Conservation (phyloP, 768 basidiomycete species). For the Ramaria rubella region DNA sequence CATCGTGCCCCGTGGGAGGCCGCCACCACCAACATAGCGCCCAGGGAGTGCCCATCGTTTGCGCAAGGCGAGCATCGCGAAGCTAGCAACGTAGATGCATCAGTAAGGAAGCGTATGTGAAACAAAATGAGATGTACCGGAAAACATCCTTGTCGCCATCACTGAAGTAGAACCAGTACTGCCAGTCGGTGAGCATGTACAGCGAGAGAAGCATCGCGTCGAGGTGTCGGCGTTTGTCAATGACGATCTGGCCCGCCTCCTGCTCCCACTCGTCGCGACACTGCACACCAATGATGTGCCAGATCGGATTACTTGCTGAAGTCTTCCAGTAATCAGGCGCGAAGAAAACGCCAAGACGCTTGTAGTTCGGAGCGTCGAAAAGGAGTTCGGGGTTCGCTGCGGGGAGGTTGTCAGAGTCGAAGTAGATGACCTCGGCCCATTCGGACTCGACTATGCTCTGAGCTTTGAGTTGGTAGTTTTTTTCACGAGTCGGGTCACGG, state of each 20-base stretch:
- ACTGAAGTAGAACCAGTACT: conserved; percentile 33
- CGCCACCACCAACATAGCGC: conserved; percentile 32
- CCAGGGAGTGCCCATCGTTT: conserved; percentile 41
- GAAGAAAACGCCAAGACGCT: conserved; percentile 27
- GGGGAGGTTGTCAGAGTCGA: conserved; percentile 29
- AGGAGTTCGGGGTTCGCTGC: conserved; percentile 28
- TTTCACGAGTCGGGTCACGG: conserved; percentile 22
- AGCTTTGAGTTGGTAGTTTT: conserved; percentile 31
- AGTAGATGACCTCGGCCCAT: conserved; percentile 33
- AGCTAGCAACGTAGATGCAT: conserved; percentile 17
- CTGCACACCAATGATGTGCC: conserved; percentile 33
- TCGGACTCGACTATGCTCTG: conserved; percentile 22
- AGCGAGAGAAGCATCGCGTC: conserved; percentile 25
- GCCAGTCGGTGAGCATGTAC: conserved; percentile 25
- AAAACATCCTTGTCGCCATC: conserved; percentile 37
- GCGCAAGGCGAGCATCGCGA: conserved; percentile 32
- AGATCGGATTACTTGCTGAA: conserved; percentile 23
- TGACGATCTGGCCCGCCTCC: conserved; percentile 38
- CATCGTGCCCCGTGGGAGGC: conserved; percentile 25
- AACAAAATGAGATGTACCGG: conserved; percentile 12
- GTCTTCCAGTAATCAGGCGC: conserved; percentile 38
- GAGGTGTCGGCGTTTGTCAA: conserved; percentile 34
- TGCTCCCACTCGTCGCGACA: conserved; percentile 39
- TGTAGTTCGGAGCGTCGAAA: conserved; percentile 32
- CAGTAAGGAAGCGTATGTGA: background rate